These are phyloP conservation scores for Globisporangium emineosum DNA, from an alignment of 352 stramenopile species.

Conservation along the genomic window DNA sequence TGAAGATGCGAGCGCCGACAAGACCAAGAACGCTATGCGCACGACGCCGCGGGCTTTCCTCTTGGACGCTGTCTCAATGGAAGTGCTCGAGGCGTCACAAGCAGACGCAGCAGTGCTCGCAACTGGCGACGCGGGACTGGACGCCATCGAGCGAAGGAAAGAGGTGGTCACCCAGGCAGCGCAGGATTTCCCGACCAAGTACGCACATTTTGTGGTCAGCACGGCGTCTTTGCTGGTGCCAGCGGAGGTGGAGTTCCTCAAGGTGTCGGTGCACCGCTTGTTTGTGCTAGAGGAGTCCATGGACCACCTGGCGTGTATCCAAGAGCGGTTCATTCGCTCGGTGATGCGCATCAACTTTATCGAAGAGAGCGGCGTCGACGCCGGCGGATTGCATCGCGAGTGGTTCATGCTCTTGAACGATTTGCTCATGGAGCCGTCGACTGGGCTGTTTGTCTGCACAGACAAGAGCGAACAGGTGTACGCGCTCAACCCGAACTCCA, in stretches of 20 bases:
- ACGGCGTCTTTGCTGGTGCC: conserved; percentile 57
- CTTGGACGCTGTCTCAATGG: conserved; percentile 27
- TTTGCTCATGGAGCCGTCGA: conserved; percentile 37
- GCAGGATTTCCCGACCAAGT: conserved; percentile 71
- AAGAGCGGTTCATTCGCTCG: conserved; percentile 53
- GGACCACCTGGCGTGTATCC: conserved; percentile 59
- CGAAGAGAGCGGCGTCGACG: conserved; percentile 83
- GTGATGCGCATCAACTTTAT: conserved; percentile 88
- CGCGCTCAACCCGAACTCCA: conserved; percentile 66
- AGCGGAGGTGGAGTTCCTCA: conserved; percentile 66
- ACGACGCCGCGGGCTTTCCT: conserved; percentile 27
- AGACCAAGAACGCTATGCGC: conserved; percentile 32
- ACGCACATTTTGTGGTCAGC: conserved; percentile 71
- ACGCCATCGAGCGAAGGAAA: conserved; percentile 30
- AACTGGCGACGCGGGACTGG: conserved; percentile 26
- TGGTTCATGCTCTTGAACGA: conserved; percentile 88
- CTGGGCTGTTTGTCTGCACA: conserved; percentile 54
- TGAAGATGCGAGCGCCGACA: conserved; percentile 7
- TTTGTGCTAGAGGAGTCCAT: conserved; percentile 72
- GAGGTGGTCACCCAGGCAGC: conserved; percentile 37
- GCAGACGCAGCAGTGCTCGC: conserved; percentile 30
- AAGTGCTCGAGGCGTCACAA: conserved; percentile 34
- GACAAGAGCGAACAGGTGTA: conserved; percentile 52
- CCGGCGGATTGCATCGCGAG: conserved; percentile 89
- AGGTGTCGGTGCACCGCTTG: conserved; percentile 57